Conservation (phyloP, 2,329 filamentous ascomycete genomes). For the Scytalidium lignicola region DNA sequence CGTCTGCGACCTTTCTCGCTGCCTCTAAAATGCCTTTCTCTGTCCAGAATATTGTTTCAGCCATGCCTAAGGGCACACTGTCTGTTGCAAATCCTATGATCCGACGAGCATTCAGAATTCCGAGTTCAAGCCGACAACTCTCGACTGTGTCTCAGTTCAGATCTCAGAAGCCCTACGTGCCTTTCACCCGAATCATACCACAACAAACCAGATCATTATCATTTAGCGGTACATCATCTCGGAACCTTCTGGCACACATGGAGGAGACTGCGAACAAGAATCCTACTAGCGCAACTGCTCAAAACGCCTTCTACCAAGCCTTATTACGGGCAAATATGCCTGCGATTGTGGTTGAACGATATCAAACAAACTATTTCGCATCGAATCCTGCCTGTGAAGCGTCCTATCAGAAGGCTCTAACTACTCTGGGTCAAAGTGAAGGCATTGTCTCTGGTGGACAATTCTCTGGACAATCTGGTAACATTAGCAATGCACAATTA, state of each 20-base stretch:
- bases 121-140: constrained; percentile 15
- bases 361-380: constrained; percentile 81
- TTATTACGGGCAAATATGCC: constrained; percentile 90
- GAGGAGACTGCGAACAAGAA: constrained; percentile 94
- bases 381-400: constrained; percentile 72
- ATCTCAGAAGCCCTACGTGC: constrained; percentile 10
- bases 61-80: constrained; percentile 16
- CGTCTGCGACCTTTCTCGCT: constrained; percentile 7
- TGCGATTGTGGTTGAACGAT: constrained; percentile 84
- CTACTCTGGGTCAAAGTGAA: constrained; percentile 47
- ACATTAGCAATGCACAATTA: constrained; percentile 56
- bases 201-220: constrained; percentile 18
- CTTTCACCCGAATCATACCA: constrained; percentile 5
- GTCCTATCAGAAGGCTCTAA: constrained; percentile 72
- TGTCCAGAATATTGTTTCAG: constrained; percentile 9
- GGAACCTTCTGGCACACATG: constrained; percentile 70
- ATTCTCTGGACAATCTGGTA: constrained; percentile 22
- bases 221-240: constrained; percentile 30
- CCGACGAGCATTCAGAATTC: constrained; percentile 9
- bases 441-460: constrained; percentile 15
- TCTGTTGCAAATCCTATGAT: constrained; percentile 17
- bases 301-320: constrained; percentile 91
- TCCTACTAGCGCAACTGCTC: constrained; percentile 76
- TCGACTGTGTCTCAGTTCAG: constrained; percentile 16
- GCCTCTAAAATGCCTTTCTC: constrained; percentile 10